Evolutionary conservation across 176 grass and related monocot genomes (phyloP).

Genomic region (Paspalum vaginatum): DNA sequence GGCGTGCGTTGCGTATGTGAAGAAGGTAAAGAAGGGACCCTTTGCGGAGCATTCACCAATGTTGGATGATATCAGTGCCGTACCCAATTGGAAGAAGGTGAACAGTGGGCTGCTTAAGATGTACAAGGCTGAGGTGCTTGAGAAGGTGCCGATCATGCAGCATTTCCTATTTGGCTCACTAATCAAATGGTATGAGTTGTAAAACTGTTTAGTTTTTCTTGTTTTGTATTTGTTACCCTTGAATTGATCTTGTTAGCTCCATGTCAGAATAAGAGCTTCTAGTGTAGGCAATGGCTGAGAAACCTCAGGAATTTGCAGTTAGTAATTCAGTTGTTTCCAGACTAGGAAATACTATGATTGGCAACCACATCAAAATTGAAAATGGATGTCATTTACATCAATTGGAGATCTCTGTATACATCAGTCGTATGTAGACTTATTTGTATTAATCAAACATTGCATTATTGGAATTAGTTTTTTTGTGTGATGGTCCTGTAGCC

Average conservation of each 20-base stretch:
- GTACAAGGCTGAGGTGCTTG: slow-evolving; percentile 96
- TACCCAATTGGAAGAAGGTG: slow-evolving; percentile 84
- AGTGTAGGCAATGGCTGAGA: background rate
- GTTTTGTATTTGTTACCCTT: background rate
- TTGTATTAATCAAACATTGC: slow-evolving; percentile 7
- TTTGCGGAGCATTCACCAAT: slow-evolving; percentile 93
- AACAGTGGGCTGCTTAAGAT: slow-evolving; percentile 95
- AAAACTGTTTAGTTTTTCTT: background rate
- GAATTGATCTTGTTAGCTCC: slow-evolving; percentile 19
- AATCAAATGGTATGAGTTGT: slow-evolving; percentile 83
- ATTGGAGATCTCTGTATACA: background rate
- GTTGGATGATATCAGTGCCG: slow-evolving; percentile 92
- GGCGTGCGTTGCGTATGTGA: slow-evolving; percentile 69
- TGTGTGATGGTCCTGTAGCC: background rate
- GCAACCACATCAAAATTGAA: background rate
- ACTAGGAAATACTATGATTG: slow-evolving; percentile 7
- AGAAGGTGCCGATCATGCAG: slow-evolving; percentile 99
- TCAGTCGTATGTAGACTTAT: background rate
- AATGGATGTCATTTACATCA: background rate
- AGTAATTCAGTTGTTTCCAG: background rate
- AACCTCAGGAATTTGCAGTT: background rate
- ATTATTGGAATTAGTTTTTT: background rate
- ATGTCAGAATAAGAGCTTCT: background rate
- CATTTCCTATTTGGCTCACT: slow-evolving; percentile 97
- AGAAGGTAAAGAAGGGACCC: slow-evolving; percentile 91